A percentile compares a stretch with the other conserved stretches of the same genome.
phyloP scores from a whole-genome alignment of 78 protist genomes.

The Guillardia theta region DNA sequence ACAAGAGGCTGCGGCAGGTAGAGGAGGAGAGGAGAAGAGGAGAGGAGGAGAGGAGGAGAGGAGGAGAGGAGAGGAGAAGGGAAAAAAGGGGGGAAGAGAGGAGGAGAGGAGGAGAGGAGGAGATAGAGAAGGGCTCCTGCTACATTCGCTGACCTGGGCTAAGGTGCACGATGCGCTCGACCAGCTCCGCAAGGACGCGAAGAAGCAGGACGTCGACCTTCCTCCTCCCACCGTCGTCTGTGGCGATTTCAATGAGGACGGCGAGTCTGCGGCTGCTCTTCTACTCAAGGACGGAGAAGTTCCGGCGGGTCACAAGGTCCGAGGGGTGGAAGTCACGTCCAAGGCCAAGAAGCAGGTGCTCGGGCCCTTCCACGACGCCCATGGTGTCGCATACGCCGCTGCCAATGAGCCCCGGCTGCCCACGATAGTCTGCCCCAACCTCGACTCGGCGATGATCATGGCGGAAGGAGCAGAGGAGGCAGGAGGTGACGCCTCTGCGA shows the following conservation, averaged over 20 bases:
- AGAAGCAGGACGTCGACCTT: neutral
- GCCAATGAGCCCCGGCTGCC: neutral
- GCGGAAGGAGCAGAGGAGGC: neutral
- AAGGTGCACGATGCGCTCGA: conserved; percentile 35
- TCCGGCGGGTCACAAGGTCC: neutral
- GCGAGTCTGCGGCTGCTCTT: neutral
- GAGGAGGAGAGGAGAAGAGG: too few relatives aligned
- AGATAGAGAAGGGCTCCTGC: too few relatives aligned
- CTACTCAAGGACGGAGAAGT: neutral
- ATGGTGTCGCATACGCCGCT: neutral
- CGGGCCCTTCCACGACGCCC: neutral
- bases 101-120: too few relatives aligned
- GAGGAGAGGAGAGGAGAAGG: too few relatives aligned
- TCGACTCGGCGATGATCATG: neutral
- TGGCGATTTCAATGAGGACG: conserved; percentile 42
- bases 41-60: too few relatives aligned
- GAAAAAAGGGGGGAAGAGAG: too few relatives aligned
- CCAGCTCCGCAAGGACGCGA: neutral
- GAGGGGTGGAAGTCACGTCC: neutral
- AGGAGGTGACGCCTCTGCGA: neutral
- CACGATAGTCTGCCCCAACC: neutral
- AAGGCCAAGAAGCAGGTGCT: neutral
- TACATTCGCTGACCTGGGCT: too few relatives aligned
- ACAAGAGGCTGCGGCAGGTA: neutral
- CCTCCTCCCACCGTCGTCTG: neutral